Evolutionary conservation across 1,139 yeast species (phyloP).

Genomic region (Insectozyma bohioensis): DNA sequence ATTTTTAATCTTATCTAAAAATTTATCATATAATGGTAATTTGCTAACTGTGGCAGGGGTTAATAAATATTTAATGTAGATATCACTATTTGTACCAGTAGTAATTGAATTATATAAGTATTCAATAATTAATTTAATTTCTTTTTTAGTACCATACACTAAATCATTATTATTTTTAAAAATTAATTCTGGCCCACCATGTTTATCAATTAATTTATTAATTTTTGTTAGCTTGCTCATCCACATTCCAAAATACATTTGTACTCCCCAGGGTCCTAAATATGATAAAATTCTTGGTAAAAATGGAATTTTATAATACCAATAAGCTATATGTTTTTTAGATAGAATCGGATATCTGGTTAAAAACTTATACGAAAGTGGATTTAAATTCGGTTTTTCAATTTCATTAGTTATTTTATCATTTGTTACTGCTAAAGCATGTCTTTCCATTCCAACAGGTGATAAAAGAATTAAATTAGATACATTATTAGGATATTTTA

Average conservation of each 20-base stretch:
- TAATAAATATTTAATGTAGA: slow-evolving; percentile 59
- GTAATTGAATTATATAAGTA: slow-evolving; percentile 63
- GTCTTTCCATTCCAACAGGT: slow-evolving; percentile 88
- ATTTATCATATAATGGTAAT: slow-evolving; percentile 70
- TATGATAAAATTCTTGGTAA: slow-evolving; percentile 44
- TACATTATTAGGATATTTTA: slow-evolving; percentile 54
- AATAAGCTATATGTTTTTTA: slow-evolving; percentile 23
- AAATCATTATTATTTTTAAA: slow-evolving; percentile 30
- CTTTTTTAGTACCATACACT: slow-evolving; percentile 42
- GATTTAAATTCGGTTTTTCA: slow-evolving; percentile 37
- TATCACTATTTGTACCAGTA: slow-evolving; percentile 62
- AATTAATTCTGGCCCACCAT: slow-evolving; percentile 31
- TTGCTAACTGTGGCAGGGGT: slow-evolving; percentile 80
- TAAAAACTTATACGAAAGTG: slow-evolving; percentile 36
- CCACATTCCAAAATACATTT: slow-evolving; percentile 44
- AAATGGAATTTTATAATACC: slow-evolving; percentile 46
- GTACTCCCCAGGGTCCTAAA: slow-evolving; percentile 55
- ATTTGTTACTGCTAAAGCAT: slow-evolving; percentile 60
- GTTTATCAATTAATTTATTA: slow-evolving; percentile 37
- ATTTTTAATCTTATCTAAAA: slow-evolving; percentile 28
- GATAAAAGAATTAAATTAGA: slow-evolving; percentile 70
- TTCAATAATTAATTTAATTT: slow-evolving; percentile 47
- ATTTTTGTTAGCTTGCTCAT: slow-evolving; percentile 45
- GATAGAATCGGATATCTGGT: slow-evolving; percentile 47
- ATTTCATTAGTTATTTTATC: slow-evolving; percentile 15